phyloP scores from a whole-genome alignment of 768 basidiomycete species.

The Kwoniella newhampshirensis region DNA sequence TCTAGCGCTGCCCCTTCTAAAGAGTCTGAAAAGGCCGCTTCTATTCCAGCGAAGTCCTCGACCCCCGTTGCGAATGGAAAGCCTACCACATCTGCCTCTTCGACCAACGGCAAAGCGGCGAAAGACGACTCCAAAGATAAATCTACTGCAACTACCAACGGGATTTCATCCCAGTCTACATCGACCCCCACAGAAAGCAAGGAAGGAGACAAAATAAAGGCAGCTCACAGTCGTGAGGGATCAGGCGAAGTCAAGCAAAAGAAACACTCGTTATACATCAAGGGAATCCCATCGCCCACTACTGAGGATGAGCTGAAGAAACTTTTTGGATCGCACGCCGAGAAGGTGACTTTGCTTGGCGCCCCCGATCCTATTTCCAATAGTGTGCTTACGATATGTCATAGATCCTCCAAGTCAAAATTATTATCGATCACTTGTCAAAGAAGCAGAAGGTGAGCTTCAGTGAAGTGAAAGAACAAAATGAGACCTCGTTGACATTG shows the following conservation, averaged over 20 bases:
- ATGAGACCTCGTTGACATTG: neutral
- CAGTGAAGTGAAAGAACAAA: too few species aligned
- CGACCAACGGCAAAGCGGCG: conserved; percentile 7
- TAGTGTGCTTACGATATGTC: conserved; percentile 56
- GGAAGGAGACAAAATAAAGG: conserved; percentile 37
- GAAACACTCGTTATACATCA: conserved; percentile 46
- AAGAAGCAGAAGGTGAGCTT: conserved; percentile 41
- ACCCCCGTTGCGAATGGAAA: conserved; percentile 10
- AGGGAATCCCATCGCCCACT: conserved; percentile 33
- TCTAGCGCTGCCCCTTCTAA: neutral
- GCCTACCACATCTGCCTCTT: conserved; percentile 7
- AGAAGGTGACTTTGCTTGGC: conserved; percentile 35
- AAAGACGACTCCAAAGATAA: conserved; percentile 15
- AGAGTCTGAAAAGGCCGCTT: neutral
- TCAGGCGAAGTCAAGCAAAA: conserved; percentile 15
- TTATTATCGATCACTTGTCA: conserved; percentile 32
- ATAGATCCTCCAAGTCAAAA: conserved; percentile 42
- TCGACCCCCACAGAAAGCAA: conserved; percentile 56
- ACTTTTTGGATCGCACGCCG: conserved; percentile 23
- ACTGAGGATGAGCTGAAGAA: conserved; percentile 40
- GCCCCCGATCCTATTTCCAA: neutral
- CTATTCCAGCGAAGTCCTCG: conserved; percentile 4
- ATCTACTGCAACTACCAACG: conserved; percentile 48
- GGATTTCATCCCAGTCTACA: conserved; percentile 43
- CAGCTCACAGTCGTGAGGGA: conserved; percentile 16